Conservation (phyloP, 2,329 filamentous ascomycete genomes). For the Ambrosiella cleistominuta region DNA sequence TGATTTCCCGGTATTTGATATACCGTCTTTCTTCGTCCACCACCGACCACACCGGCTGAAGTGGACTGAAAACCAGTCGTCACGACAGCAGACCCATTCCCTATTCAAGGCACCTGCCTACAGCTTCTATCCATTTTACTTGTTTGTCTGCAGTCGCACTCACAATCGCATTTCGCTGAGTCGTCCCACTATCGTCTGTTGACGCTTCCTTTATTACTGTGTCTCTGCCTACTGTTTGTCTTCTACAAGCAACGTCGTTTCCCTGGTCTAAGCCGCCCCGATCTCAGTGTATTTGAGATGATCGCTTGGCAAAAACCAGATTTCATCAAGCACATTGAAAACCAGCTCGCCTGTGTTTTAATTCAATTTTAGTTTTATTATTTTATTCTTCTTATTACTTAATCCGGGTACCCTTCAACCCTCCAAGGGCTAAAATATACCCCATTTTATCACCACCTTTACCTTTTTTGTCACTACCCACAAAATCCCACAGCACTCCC, state of each 20-base stretch:
- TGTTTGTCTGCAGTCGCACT: neutral
- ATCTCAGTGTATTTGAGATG: neutral
- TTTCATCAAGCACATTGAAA: neutral
- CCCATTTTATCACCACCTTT: neutral
- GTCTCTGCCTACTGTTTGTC: neutral
- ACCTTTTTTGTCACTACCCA: constrained; percentile 1
- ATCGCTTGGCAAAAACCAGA: neutral
- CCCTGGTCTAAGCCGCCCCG: neutral
- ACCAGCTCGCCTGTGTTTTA: neutral
- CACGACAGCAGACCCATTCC: neutral
- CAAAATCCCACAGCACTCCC: neutral
- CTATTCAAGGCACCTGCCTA: neutral
- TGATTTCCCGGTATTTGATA: neutral
- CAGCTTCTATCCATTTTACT: neutral
- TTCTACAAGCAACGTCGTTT: neutral
- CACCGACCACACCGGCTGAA: neutral
- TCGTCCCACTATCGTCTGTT: neutral
- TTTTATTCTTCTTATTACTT: neutral
- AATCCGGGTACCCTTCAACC: neutral
- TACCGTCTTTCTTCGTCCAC: neutral
- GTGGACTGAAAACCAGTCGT: neutral
- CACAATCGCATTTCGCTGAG: neutral
- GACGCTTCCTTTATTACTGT: neutral
- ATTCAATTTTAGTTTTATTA: neutral
- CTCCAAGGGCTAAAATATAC: neutral